These are phyloP conservation scores for Plasmopara muralis DNA, from an alignment of 352 stramenopile genomes.

Conservation along the genomic window DNA sequence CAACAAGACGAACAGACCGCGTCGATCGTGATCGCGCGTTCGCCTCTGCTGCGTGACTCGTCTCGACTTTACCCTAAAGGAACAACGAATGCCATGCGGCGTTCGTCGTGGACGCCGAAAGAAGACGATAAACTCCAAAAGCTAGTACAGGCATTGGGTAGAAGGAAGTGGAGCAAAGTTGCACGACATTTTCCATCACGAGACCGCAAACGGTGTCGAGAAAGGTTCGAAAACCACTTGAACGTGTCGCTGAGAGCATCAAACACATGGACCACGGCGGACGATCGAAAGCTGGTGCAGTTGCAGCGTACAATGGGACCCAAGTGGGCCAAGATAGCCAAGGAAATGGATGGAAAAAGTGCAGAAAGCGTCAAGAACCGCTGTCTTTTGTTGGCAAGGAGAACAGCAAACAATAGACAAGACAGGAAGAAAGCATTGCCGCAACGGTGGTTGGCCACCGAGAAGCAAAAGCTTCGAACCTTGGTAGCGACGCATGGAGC, in stretches of 20 bases:
- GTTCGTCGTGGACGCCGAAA: constrained; percentile 34
- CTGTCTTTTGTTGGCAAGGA: constrained; percentile 22
- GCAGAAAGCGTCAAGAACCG: constrained; percentile 59
- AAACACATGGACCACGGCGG: constrained; percentile 30
- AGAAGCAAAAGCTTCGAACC: constrained; percentile 28
- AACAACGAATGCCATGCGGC: background rate
- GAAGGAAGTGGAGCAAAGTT: constrained; percentile 33
- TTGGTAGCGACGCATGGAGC: constrained; percentile 42
- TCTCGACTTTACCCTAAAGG: constrained; percentile 1
- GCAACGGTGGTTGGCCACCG: constrained; percentile 18
- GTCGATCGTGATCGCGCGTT: background rate
- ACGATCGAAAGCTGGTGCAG: constrained; percentile 36
- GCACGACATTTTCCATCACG: constrained; percentile 31
- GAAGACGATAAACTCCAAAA: constrained; percentile 41
- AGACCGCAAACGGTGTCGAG: constrained; percentile 63
- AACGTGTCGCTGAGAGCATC: constrained; percentile 25
- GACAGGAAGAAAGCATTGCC: constrained; percentile 5
- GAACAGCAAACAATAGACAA: constrained; percentile 1
- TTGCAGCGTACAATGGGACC: constrained; percentile 26
- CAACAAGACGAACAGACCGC: background rate
- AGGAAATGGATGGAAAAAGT: constrained; percentile 27
- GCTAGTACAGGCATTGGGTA: constrained; percentile 34
- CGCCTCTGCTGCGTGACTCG: constrained; percentile 1
- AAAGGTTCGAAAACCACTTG: constrained; percentile 71
- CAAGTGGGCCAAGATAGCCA: constrained; percentile 36